phyloP scores from a whole-genome alignment of 2,329 filamentous ascomycete genomes.

The Aspergillus amoenus region DNA sequence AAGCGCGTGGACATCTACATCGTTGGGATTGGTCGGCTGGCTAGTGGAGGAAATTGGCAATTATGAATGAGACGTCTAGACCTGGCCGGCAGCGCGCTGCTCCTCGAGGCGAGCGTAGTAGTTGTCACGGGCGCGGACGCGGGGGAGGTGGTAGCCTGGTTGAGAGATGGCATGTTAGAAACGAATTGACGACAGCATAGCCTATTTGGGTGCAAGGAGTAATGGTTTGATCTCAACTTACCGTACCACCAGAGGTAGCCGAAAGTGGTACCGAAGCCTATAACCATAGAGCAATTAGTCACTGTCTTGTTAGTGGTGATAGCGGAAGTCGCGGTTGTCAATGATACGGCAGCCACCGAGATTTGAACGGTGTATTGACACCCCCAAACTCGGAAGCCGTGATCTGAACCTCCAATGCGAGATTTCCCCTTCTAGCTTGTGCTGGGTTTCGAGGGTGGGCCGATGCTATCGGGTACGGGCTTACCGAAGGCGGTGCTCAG shows the following conservation, averaged over 20 bases:
- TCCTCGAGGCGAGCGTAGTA: constrained; percentile 66
- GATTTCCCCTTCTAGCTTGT: not conserved
- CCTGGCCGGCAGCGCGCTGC: constrained; percentile 51
- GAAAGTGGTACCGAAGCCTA: constrained; percentile 62
- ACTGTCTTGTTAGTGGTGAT: not conserved
- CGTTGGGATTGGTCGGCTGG: not conserved
- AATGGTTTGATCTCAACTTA: constrained; percentile 37
- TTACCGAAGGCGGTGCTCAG: constrained; percentile 65
- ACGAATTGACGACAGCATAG: not conserved
- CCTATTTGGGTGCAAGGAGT: not conserved
- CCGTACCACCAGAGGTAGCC: constrained; percentile 70
- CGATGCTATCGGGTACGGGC: constrained; percentile 29
- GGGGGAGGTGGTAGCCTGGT: constrained; percentile 63
- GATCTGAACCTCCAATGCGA: not conserved
- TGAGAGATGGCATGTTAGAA: not conserved
- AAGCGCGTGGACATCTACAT: not conserved
- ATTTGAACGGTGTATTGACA: not conserved
- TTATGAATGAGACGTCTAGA: constrained; percentile 23
- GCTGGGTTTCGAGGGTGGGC: not conserved
- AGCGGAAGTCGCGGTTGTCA: not conserved
- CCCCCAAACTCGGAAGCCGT: not conserved
- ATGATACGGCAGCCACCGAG: too few relatives aligned
- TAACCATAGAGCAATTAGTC: constrained; percentile 16
- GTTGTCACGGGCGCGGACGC: constrained; percentile 61
- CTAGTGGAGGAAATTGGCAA: constrained; percentile 13